These are phyloP conservation scores for Schrenkiella parvula DNA, from an alignment of 345 rosid genomes.

Conservation along the genomic window DNA sequence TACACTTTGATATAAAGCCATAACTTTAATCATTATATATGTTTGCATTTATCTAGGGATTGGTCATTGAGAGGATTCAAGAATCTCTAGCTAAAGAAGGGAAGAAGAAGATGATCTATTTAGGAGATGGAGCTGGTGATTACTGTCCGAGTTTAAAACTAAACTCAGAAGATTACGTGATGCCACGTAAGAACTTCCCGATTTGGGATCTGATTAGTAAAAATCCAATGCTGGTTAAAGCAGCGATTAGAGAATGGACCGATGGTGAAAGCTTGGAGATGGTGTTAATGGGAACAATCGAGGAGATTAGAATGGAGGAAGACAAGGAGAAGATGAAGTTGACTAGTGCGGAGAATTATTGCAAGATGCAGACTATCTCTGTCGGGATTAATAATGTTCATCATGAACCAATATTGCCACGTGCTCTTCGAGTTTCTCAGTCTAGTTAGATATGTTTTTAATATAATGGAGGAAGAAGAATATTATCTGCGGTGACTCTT, in stretches of 20 bases:
- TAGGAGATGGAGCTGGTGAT: constrained; percentile 85
- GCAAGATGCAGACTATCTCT: constrained; percentile 31
- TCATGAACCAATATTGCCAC: constrained; percentile 26
- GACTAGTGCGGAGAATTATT: not conserved
- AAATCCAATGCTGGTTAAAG: constrained; percentile 53
- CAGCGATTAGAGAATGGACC: constrained; percentile 66
- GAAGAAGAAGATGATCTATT: constrained; percentile 54
- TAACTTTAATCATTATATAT: not conserved
- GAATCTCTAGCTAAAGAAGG: constrained; percentile 48
- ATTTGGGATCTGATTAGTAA: constrained; percentile 65
- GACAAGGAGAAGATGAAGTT: constrained; percentile 25
- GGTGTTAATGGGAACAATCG: constrained; percentile 38
- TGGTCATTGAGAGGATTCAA: constrained; percentile 60
- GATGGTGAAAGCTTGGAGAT: constrained; percentile 63
- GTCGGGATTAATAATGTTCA: constrained; percentile 17
- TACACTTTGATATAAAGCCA: not conserved
- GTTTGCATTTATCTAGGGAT: constrained; percentile 38
- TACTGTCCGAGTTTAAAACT: constrained; percentile 83
- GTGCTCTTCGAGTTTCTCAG: constrained; percentile 29
- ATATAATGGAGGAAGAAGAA: not conserved
- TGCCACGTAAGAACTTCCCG: constrained; percentile 90
- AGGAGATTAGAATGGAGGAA: constrained; percentile 23
- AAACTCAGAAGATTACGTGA: constrained; percentile 42
- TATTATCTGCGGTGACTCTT: not conserved
- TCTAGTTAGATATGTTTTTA: constrained; percentile 4